Conservation (phyloP, 2,329 filamentous ascomycete genomes). For the Phoma sp. region DNA sequence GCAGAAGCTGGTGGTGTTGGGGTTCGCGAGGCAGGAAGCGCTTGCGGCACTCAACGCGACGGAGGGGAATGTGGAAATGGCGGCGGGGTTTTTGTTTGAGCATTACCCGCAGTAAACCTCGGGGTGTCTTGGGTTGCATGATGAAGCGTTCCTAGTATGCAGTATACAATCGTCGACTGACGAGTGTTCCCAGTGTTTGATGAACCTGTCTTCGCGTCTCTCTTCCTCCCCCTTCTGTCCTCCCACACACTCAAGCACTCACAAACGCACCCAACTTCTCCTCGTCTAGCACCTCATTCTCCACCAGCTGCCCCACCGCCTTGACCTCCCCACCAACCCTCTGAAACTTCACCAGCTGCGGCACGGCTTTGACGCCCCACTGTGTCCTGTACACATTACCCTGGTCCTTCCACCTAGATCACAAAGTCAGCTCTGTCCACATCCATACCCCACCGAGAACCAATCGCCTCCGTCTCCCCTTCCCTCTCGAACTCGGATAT, state of each 20-base stretch:
- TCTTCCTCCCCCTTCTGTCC: neutral
- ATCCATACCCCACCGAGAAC: neutral
- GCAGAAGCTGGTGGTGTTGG: constrained; percentile 52
- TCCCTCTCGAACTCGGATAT: neutral
- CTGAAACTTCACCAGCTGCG: constrained; percentile 7
- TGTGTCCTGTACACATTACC: constrained; percentile 11
- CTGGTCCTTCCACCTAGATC: constrained; percentile 9
- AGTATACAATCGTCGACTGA: neutral
- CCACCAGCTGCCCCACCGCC: constrained; percentile 8
- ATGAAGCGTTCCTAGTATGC: neutral
- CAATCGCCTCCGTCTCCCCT: too few species aligned
- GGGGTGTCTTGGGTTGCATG: neutral
- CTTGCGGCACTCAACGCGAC: constrained; percentile 56
- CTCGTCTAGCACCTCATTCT: constrained; percentile 7
- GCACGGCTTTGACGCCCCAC: constrained; percentile 10
- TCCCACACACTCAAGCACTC: neutral
- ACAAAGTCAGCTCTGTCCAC: neutral
- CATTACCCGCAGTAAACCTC: constrained; percentile 29
- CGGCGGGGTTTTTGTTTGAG: constrained; percentile 56
- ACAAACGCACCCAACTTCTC: neutral
- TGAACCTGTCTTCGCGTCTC: neutral
- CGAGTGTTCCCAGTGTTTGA: neutral
- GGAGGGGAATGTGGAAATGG: constrained; percentile 57
- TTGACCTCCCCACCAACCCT: constrained; percentile 1
- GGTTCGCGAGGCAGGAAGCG: constrained; percentile 54